Evolutionary conservation across 2,329 filamentous ascomycete species (phyloP), one percentile per base, ranked within the genome.

Genomic region (Pestalotiopsis sp.): DNA sequence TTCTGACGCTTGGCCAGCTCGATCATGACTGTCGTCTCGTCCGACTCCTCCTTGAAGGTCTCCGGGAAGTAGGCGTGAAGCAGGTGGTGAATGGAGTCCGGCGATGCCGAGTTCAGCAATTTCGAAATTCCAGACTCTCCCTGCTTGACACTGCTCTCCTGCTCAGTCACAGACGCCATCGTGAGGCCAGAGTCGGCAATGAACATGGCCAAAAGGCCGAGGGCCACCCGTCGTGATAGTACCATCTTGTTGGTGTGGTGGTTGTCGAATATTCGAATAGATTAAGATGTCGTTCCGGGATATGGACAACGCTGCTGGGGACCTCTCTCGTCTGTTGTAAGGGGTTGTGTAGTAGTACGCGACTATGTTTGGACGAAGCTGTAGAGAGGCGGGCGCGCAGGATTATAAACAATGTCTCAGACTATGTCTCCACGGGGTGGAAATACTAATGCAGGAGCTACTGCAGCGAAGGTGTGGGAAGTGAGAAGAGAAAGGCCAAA

Each of bases 1-100:
- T 78, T 77, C 71, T 90, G 87, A 71, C 91, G 87, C 79, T 88
- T 90, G 49, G 88, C 91, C 68, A 94, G 80, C 68, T 89, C 87
- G 87, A 87, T 11, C 85, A 88, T 20, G 90, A 90, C 89, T 86
- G 75, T 93, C 86, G 89, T 88, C 71, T 87, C 85, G 77, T 90
- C 92, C 68, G 93, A 85, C 69, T 91, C 91, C 75, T 92, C 87
- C 76, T 89, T 86, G 80, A 90, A 93, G 75, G 88, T 87, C 62
- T 86, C 84, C 60, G 88, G 86, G 66, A 90, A 83, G 74, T 90
- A 86, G 70, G 85, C 82, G 77, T 92, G 90, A 39, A 94, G 83
- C 66, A 92, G 87, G 61, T 87, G 86, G 77, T 93, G 90, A 66
- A 95, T 82, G 57, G 87, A 85, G 63, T 88, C 83, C 67, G 86